A percentile compares a stretch with the other conserved stretches of the same genome.
Evolutionary conservation across 208 protist species (phyloP).

Genomic region (Perkinsela sp.): DNA sequence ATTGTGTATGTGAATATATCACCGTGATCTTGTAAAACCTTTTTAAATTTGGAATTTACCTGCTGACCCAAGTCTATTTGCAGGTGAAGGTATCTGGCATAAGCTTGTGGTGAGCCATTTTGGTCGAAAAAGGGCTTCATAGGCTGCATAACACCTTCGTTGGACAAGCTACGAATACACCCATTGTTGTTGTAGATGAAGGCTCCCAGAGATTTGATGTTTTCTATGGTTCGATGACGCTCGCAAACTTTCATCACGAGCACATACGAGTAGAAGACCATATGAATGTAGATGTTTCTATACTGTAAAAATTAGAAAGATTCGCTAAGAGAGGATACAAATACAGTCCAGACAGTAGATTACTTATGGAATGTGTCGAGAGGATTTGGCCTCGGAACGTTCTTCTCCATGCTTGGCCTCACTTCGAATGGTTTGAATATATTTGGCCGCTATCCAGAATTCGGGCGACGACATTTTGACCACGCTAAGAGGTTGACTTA

Average conservation of each 20-base stretch:
- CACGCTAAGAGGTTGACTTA: too few relatives aligned
- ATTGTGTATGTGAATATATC: constrained; percentile 43
- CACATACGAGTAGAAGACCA: constrained; percentile 58
- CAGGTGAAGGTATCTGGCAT: constrained; percentile 43
- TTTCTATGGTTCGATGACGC: constrained; percentile 27
- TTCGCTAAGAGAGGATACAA: too few relatives aligned
- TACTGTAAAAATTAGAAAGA: too few relatives aligned
- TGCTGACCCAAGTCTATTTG: constrained; percentile 54
- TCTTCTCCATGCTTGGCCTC: too few relatives aligned
- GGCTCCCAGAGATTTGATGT: constrained; percentile 34
- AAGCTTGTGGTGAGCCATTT: constrained; percentile 31
- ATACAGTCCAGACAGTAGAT: too few relatives aligned
- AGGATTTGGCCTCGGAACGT: too few relatives aligned
- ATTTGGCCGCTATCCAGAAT: too few relatives aligned
- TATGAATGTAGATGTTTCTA: too few relatives aligned
- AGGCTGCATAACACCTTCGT: constrained; percentile 56
- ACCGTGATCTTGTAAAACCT: constrained; percentile 33
- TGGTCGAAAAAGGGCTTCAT: constrained; percentile 42
- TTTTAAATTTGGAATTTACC: constrained; percentile 32
- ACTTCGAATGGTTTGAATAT: too few relatives aligned
- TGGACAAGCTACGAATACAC: constrained; percentile 34
- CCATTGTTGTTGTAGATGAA: constrained; percentile 34
- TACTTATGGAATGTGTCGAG: too few relatives aligned
- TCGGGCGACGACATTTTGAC: too few relatives aligned
- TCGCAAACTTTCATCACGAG: constrained; percentile 45